These are phyloP conservation scores for Thinopyrum elongatum DNA, from an alignment of 176 grass and related monocot genomes.

Conservation along the genomic window DNA sequence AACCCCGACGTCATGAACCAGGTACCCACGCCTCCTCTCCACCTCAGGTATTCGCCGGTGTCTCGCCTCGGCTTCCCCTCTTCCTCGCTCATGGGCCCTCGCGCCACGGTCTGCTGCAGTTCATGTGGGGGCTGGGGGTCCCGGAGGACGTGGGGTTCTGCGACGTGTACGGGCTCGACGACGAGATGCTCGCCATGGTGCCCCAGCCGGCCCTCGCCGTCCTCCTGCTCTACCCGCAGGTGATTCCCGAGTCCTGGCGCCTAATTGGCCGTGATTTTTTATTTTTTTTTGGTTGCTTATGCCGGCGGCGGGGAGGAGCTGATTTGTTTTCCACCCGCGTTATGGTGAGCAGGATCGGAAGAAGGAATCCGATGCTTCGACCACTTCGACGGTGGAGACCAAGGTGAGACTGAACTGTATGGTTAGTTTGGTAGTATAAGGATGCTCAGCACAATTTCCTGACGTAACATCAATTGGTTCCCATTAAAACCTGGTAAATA, in stretches of 20 bases:
- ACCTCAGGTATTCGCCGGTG: background rate
- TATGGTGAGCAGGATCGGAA: conserved; percentile 15
- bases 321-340: background rate
- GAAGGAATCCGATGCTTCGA: conserved; percentile 36
- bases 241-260: conserved; percentile 6
- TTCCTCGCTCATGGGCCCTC: background rate
- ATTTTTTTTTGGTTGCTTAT: background rate
- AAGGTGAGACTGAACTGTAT: conserved; percentile 16
- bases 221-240: conserved; percentile 73
- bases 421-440: background rate
- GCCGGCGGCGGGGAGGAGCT: background rate
- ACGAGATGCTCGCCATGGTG: conserved; percentile 81
- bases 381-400: background rate
- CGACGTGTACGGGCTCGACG: conserved; percentile 86
- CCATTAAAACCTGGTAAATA: background rate
- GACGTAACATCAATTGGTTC: background rate
- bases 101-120: conserved; percentile 32
- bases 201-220: conserved; percentile 83
- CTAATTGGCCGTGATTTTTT: background rate
- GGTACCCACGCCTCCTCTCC: conserved; percentile 28
- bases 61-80: background rate
- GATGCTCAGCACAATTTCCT: background rate
- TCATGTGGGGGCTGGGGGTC: conserved; percentile 77
- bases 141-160: conserved; percentile 66
- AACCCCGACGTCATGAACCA: conserved; percentile 96